Percentiles rank a stretch among this genome's conserved stretches.
These are phyloP conservation scores for Pseudomicrostroma phylloplanum DNA, from an alignment of 1,284 basidiomycete genomes.

Conservation along the genomic window DNA sequence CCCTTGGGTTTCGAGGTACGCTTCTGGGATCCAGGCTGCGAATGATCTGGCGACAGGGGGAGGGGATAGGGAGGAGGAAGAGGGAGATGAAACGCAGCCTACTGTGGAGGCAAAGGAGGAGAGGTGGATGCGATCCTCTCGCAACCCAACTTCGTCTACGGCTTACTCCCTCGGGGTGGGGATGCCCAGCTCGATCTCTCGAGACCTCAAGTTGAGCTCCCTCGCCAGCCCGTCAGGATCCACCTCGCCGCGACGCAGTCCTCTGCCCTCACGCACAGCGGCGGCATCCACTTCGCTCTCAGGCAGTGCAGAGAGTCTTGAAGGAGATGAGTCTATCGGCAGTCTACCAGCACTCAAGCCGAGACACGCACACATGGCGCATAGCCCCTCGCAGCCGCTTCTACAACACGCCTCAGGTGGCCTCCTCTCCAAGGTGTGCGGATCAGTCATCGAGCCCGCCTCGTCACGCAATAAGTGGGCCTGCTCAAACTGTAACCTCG, in stretches of 20 bases:
- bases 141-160: not conserved
- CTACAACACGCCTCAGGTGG: conserved; percentile 28
- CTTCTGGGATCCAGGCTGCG: not conserved
- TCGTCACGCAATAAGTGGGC: conserved; percentile 27
- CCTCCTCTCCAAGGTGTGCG: conserved; percentile 33
- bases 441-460: conserved; percentile 33
- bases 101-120: not conserved
- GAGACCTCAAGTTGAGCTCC: conserved; percentile 19
- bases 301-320: too few species aligned
- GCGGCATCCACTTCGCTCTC: not conserved
- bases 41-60: not conserved
- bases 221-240: not conserved
- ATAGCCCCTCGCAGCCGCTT: conserved; percentile 16
- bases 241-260: not conserved
- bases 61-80: not conserved
- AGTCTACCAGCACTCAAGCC: not conserved
- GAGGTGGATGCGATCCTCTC: not conserved
- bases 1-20: conserved; percentile 5
- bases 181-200: conserved; percentile 31
- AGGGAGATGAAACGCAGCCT: not conserved
- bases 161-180: not conserved
- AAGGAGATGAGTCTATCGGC: not conserved
- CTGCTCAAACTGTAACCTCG: conserved; percentile 23
- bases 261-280: too few species aligned
- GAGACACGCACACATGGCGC: not conserved